Evolutionary conservation across 164 flowering plant genomes (phyloP), one percentile per base, ranked within the genome.

Genomic region (Stephania yunnanensis): DNA sequence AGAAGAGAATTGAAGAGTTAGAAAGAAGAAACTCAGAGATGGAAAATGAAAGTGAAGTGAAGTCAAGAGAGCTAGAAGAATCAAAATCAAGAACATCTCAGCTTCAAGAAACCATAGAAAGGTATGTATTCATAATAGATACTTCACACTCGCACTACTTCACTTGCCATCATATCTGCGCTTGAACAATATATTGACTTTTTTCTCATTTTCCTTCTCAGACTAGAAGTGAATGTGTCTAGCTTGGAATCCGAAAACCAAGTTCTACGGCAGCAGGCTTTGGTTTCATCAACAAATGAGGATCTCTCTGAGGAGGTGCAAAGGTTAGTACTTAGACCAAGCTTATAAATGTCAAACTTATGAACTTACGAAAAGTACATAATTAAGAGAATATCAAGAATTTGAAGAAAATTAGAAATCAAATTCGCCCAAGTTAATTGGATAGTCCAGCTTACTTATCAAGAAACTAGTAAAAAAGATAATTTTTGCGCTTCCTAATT

Each of bases 171-270:
- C 31, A 69, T 10, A 11, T 5, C 50, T 65, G 13, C 31, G 25
- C 44, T 13, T 52, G 36, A 25, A 74, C 45, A 61, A 64, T 58
- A 7, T 36, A 70, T 46, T 36, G n/a, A 10, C 58, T 73, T 76
- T 68, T 73, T 19, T 58, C 70, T 48, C 36, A 46, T n/a, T n/a
- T 30, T 78, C 30, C 66, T 73, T 46, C 70, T 74, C 87, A 92
- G 97, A 77, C 81, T 90, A 70, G 90, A 90, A 80, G 68, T 76
- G 75, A 87, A 83, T 74, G 52, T 90, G 80, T 92, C 97, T 55
- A 90, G 85, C 82, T 81, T 89, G 66, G 94, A 90, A 81, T 83
- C 93, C n/a, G 97, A 92, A 83, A 90, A 90, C 82, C 92, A 90
- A 80, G 92, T 92, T 77, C 86, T 92, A 42, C 90, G 97, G 58